Evolutionary conservation across 352 stramenopile species (phyloP).

Genomic region (Phytophthora palmivora): DNA sequence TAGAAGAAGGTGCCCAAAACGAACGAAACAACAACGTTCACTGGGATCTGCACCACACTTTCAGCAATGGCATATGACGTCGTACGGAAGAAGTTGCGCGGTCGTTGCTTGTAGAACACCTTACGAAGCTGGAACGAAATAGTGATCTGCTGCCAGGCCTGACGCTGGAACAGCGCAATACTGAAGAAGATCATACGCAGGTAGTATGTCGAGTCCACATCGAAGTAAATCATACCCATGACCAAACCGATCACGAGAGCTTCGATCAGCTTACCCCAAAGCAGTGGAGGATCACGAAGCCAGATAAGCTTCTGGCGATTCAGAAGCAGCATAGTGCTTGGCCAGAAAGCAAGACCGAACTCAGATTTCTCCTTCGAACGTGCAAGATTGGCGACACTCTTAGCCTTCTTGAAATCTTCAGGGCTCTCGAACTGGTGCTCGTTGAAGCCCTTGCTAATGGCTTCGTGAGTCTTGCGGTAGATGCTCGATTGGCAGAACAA

Average conservation of each 20-base stretch:
- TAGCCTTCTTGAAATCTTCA: conserved; percentile 61
- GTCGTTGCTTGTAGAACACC: conserved; percentile 92
- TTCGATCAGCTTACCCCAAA: conserved; percentile 77
- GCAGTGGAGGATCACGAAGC: conserved; percentile 60
- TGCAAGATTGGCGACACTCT: conserved; percentile 53
- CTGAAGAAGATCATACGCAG: conserved; percentile 81
- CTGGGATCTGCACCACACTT: conserved; percentile 63
- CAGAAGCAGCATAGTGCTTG: conserved; percentile 56
- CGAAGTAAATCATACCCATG: conserved; percentile 82
- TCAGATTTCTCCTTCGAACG: conserved; percentile 59
- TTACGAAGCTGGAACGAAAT: conserved; percentile 80
- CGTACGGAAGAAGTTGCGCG: conserved; percentile 91
- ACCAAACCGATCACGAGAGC: conserved; percentile 79
- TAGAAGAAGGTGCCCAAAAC: conserved; percentile 82
- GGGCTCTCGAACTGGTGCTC: conserved; percentile 58
- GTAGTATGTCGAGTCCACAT: conserved; percentile 64
- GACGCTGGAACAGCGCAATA: conserved; percentile 74
- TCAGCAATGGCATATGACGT: conserved; percentile 83
- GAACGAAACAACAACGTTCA: conserved; percentile 73
- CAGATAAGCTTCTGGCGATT: conserved; percentile 71
- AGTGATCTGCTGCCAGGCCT: conserved; percentile 76
- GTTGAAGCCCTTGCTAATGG: conserved; percentile 58
- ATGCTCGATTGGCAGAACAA: conserved; percentile 64
- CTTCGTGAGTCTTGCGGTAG: conserved; percentile 58
- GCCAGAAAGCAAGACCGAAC: conserved; percentile 56